Conservation (phyloP, 169 alveolate species). For the Eimeria praecox region DNA sequence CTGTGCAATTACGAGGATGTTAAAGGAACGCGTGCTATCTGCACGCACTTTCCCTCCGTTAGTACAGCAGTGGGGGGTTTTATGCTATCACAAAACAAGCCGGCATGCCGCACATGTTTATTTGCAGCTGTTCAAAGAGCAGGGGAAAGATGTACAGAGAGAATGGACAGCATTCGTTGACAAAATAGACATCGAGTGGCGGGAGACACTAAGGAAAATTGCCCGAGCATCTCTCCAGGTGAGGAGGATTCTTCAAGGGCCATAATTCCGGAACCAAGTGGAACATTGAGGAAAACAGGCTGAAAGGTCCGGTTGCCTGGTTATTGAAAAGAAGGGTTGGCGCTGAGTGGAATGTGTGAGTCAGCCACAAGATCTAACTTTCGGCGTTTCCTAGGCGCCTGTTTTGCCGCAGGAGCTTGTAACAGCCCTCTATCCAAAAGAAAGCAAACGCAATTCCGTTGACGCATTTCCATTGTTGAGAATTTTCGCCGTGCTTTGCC, state of each 20-base stretch:
- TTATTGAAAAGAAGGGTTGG: not conserved
- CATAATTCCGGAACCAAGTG: not conserved
- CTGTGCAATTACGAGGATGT: not conserved
- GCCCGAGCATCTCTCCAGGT: constrained; percentile 89
- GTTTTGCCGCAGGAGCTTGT: constrained; percentile 69
- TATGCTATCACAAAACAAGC: not conserved
- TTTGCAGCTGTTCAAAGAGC: constrained; percentile 86
- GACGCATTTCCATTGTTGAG: constrained; percentile 84
- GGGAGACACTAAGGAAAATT: constrained; percentile 91
- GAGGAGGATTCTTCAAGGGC: constrained; percentile 41
- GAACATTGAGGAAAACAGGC: not conserved
- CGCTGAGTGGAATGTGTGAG: not conserved
- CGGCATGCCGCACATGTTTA: too few relatives aligned
- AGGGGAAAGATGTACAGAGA: constrained; percentile 86
- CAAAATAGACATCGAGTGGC: constrained; percentile 45
- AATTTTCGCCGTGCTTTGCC: constrained; percentile 78
- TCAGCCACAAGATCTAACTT: not conserved
- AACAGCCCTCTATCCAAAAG: constrained; percentile 75
- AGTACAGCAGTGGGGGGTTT: not conserved
- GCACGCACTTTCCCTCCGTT: not conserved
- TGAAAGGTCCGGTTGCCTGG: not conserved
- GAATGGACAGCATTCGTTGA: constrained; percentile 83
- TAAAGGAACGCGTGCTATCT: not conserved
- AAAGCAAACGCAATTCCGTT: constrained; percentile 65
- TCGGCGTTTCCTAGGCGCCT: not conserved